Conservation (phyloP, 2,329 filamentous ascomycete genomes). For the Cladosporium cucumerinum region DNA sequence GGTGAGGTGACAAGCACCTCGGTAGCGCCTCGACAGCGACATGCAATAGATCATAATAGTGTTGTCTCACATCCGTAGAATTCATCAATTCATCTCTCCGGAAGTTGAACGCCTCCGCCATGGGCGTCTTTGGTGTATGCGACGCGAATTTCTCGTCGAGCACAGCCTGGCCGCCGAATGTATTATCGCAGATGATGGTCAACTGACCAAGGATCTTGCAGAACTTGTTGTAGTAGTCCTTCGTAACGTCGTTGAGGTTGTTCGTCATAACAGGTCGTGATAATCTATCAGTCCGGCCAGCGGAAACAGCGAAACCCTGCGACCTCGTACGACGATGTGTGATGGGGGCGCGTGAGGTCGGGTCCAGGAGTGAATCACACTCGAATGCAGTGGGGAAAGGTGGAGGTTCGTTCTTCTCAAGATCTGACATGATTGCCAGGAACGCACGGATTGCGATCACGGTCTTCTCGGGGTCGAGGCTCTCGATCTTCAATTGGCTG, state of each 20-base stretch:
- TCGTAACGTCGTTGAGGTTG: slow-evolving; percentile 69
- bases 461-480: slow-evolving; percentile 91
- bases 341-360: slow-evolving; percentile 35
- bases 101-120: slow-evolving; percentile 91
- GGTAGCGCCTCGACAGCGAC: slow-evolving; percentile 94
- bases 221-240: slow-evolving; percentile 84
- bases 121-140: slow-evolving; percentile 86
- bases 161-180: slow-evolving; percentile 92
- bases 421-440: slow-evolving; percentile 84
- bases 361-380: slow-evolving; percentile 43
- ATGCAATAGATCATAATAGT: slow-evolving; percentile 92
- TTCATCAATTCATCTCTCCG: slow-evolving; percentile 74
- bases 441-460: slow-evolving; percentile 97
- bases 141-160: slow-evolving; percentile 92
- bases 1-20: slow-evolving; percentile 85
- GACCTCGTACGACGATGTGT: slow-evolving; percentile 36
- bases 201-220: slow-evolving; percentile 95
- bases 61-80: slow-evolving; percentile 78
- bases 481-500: slow-evolving; percentile 81
- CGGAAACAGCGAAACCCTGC: slow-evolving; percentile 36
- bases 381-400: slow-evolving; percentile 73
- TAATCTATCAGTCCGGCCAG: slow-evolving; percentile 59
- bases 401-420: slow-evolving; percentile 81
- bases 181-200: slow-evolving; percentile 92
- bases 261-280: slow-evolving; percentile 61